These are phyloP conservation scores for Colletotrichum agaves DNA, from an alignment of 2,329 filamentous ascomycete genomes.

Conservation along the genomic window DNA sequence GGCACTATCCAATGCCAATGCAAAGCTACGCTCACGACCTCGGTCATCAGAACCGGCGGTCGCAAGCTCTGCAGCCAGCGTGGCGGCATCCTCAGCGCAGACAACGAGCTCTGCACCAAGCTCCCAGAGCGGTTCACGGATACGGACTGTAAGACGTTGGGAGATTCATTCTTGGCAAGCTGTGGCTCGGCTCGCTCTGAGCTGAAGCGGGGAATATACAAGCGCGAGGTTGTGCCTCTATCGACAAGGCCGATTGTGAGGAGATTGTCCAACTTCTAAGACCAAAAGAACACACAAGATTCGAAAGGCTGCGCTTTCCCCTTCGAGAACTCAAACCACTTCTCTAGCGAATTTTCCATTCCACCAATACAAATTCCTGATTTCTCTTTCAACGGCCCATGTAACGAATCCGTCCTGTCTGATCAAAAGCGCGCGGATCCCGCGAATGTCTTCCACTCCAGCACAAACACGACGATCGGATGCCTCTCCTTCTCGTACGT, in stretches of 20 bases:
- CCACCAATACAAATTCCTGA: constrained; percentile 35
- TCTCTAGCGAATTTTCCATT: constrained; percentile 15
- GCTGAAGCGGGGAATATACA: constrained; percentile 31
- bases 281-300: background rate
- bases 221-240: constrained; percentile 30
- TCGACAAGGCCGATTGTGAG: constrained; percentile 18
- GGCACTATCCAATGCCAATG: constrained; percentile 31
- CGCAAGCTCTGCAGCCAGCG: constrained; percentile 19
- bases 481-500: constrained; percentile 60
- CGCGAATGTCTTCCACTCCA: constrained; percentile 47
- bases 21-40: constrained; percentile 6
- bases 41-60: constrained; percentile 20
- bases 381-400: constrained; percentile 43
- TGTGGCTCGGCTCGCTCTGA: constrained; percentile 28
- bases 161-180: constrained; percentile 30
- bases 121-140: constrained; percentile 25
- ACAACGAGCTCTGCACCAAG: constrained; percentile 27
- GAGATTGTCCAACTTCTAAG: constrained; percentile 17
- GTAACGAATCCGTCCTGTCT: constrained; percentile 48
- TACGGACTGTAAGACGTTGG: constrained; percentile 24
- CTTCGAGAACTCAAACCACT: constrained; percentile 9
- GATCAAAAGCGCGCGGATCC: constrained; percentile 43
- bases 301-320: background rate
- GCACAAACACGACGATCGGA: constrained; percentile 51
- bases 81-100: constrained; percentile 25